Conservation (phyloP, 2,329 filamentous ascomycete species). For the Fragosphaeria purpurea region DNA sequence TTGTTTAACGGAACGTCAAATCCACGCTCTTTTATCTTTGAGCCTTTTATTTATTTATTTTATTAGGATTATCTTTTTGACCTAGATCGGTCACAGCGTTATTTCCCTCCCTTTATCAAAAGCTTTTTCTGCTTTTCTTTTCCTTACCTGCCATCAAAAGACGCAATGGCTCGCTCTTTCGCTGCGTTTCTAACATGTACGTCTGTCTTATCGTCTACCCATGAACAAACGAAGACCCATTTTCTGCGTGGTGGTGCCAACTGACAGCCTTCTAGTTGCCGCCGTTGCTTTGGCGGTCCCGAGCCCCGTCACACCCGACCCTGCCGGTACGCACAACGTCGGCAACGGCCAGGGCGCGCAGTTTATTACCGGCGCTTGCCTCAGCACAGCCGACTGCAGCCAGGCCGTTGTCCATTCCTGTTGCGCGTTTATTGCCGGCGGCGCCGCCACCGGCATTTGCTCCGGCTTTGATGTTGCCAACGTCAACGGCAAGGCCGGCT, state of each 20-base stretch:
- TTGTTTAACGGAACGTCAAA: neutral
- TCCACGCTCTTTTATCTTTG: too few relatives aligned
- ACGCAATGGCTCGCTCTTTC: conserved; percentile 9
- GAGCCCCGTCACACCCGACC: conserved; percentile 14
- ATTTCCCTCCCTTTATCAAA: too few relatives aligned
- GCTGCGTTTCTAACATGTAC: conserved; percentile 9
- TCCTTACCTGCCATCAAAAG: neutral
- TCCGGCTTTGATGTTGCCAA: conserved; percentile 13
- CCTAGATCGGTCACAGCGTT: too few relatives aligned
- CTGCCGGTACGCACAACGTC: conserved; percentile 15
- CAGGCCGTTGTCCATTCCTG: conserved; percentile 11
- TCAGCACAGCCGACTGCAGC: conserved; percentile 20
- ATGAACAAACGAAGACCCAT: too few relatives aligned
- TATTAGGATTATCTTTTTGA: too few relatives aligned
- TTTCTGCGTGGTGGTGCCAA: neutral
- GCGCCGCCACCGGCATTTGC: conserved; percentile 12
- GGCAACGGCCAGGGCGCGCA: conserved; percentile 18
- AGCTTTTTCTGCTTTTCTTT: neutral
- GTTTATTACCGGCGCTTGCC: conserved; percentile 22
- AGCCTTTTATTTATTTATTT: neutral
- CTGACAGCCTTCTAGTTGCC: conserved; percentile 6
- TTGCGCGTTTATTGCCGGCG: conserved; percentile 11
- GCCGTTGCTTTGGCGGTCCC: conserved; percentile 9
- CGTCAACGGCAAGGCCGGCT: conserved; percentile 15
- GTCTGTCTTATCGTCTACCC: neutral